Evolutionary conservation across 257 asterid species (phyloP).

Genomic region (Solanum neorickii): DNA sequence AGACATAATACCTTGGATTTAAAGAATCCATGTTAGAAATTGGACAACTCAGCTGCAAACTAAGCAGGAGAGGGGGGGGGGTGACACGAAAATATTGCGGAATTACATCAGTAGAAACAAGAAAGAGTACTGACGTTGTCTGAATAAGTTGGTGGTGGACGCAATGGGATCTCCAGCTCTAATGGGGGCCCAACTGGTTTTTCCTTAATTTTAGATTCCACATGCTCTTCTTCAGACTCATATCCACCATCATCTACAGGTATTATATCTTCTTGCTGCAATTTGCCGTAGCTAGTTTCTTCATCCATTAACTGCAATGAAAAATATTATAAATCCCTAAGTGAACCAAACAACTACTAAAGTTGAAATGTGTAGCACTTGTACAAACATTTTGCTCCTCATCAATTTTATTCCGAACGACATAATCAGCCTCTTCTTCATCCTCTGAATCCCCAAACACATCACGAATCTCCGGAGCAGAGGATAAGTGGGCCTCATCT

Average conservation of each 20-base stretch:
- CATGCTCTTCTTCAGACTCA: slow-evolving; percentile 81
- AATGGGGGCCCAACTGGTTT: slow-evolving; percentile 89
- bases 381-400: slow-evolving; percentile 44
- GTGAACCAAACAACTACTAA: neutral
- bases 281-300: slow-evolving; percentile 49
- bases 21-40: neutral
- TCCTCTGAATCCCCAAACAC: slow-evolving; percentile 89
- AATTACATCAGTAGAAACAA: neutral
- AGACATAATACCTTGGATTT: neutral
- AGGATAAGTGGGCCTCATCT: slow-evolving; percentile 44
- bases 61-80: neutral
- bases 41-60: neutral
- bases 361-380: slow-evolving; percentile 2
- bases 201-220: slow-evolving; percentile 62
- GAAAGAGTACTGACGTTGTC: slow-evolving; percentile 40
- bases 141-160: slow-evolving; percentile 67
- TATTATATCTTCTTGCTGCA: slow-evolving; percentile 77
- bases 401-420: slow-evolving; percentile 36
- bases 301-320: slow-evolving; percentile 49
- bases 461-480: slow-evolving; percentile 89
- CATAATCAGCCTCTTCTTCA: slow-evolving; percentile 54
- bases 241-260: slow-evolving; percentile 84
- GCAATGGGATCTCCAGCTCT: slow-evolving; percentile 88
- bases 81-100: neutral
- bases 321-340: slow-evolving; percentile 1